phyloP scores from a whole-genome alignment of 306 rosid species.

The Vachellia pachyceras region DNA sequence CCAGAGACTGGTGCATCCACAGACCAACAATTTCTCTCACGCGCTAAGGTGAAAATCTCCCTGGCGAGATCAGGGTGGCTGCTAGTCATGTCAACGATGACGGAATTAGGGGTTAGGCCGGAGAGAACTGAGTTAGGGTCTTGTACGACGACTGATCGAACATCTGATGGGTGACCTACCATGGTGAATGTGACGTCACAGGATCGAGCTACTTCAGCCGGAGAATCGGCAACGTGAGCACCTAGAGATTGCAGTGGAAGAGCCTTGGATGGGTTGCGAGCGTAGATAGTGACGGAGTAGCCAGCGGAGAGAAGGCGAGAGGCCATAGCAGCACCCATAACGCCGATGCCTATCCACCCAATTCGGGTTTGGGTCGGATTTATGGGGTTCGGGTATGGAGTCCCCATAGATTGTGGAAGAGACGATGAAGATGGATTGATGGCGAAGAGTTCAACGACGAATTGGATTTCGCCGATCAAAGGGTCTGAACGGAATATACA shows the following conservation, averaged over 20 bases:
- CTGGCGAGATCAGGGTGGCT: constrained; percentile 78
- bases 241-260: constrained; percentile 62
- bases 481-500: too few relatives aligned
- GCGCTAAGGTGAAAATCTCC: constrained; percentile 54
- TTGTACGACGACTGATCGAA: constrained; percentile 53
- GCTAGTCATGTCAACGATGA: constrained; percentile 72
- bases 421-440: background rate
- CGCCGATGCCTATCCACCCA: constrained; percentile 86
- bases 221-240: constrained; percentile 53
- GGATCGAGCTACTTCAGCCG: constrained; percentile 51
- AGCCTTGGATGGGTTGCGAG: constrained; percentile 73
- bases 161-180: constrained; percentile 84
- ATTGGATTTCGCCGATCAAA: background rate
- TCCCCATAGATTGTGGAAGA: constrained; percentile 35
- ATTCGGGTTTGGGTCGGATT: constrained; percentile 56
- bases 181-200: constrained; percentile 72
- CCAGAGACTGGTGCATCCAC: too few relatives aligned
- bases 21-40: constrained; percentile 56
- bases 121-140: constrained; percentile 45
- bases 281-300: constrained; percentile 72
- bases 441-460: background rate
- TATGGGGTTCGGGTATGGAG: constrained; percentile 65
- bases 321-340: constrained; percentile 88
- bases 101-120: constrained; percentile 55
- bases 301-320: constrained; percentile 78